Base-by-base conservation (phyloP, 768 basidiomycete genomes). In the Lentinula detonsa region DNA sequence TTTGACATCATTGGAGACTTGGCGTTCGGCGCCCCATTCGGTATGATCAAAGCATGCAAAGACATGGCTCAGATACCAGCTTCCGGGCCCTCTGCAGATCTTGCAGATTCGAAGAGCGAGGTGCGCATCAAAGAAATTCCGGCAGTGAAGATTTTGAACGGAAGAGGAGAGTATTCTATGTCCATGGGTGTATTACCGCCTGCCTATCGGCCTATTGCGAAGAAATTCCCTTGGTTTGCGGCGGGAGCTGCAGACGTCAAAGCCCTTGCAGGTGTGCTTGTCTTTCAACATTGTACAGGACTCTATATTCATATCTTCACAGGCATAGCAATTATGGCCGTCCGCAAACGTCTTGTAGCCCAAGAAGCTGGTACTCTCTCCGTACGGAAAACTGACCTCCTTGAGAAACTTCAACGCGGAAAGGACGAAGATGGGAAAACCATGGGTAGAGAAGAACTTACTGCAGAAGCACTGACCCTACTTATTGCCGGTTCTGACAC, bases 401-500 rank as follows among this genome's bases (percentile, higher is more conserved):
- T 97, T 50, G 85, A 86, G 66, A 92, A 92, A 71, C 78, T 97
- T 2, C 89, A 93, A 68, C 75, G 80, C 43, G 91, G 86, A 5
- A 83, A 85, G 64, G 95, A 96, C 68, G 84, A 86, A 51, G 76
- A 81, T n/a, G 95, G 94, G 15, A 84, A 92, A 3, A 85, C 80
- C 1, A 88, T 97, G 88, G 85, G 88, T 0, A 78, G 80, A 31
- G 85, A 85, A 65, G 95, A 96, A 69, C 74, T 97, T 60, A 96
- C 93, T 1, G 93, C 93, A 0, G 95, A 97, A 75, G 88, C 90
- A 49, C 73, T 91, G 18, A 93, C 93, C 0, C 84, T 93, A 52
- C 80, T 95, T 16, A 93, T 95, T 64, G 92, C 92, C 5, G 93
- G 93, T 1, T 90, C 88, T 3, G 94, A 97, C 67, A 97, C 94